Conservation (phyloP, 768 basidiomycete species). For the Mycena rebaudengoi region DNA sequence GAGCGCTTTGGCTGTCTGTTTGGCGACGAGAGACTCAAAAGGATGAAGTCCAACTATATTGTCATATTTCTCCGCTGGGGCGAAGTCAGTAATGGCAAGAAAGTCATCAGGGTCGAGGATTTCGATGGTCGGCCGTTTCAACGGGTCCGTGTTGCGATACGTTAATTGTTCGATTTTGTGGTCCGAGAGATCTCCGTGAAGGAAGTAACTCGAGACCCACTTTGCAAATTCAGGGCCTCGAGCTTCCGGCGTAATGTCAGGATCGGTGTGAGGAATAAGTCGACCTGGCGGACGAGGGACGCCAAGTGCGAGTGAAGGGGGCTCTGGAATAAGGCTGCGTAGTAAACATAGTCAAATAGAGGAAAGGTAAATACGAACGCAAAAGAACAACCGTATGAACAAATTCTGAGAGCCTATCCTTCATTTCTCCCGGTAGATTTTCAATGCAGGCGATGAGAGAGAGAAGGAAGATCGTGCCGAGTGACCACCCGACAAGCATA, state of each 20-base stretch:
- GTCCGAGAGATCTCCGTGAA: slow-evolving; percentile 25
- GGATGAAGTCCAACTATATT: slow-evolving; percentile 6
- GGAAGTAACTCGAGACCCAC: slow-evolving; percentile 32
- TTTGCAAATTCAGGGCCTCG: slow-evolving; percentile 27
- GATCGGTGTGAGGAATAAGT: slow-evolving; percentile 35
- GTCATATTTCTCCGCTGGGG: slow-evolving; percentile 26
- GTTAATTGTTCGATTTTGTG: slow-evolving; percentile 16
- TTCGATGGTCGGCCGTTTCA: slow-evolving; percentile 13
- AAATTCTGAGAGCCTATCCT: slow-evolving; percentile 26
- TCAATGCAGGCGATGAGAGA: slow-evolving; percentile 31
- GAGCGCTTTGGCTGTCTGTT: slow-evolving; percentile 17
- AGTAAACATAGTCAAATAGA: background rate
- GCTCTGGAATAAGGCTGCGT: slow-evolving; percentile 21
- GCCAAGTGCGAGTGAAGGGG: slow-evolving; percentile 31
- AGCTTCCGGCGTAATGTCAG: slow-evolving; percentile 25
- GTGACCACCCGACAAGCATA: slow-evolving; percentile 39
- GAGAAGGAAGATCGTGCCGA: slow-evolving; percentile 36
- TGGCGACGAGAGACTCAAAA: background rate
- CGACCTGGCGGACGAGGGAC: slow-evolving; percentile 20
- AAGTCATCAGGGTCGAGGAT: slow-evolving; percentile 13
- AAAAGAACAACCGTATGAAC: slow-evolving; percentile 32
- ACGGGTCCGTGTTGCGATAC: slow-evolving; percentile 3
- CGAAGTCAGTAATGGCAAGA: slow-evolving; percentile 11
- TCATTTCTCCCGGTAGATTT: slow-evolving; percentile 21
- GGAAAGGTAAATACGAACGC: slow-evolving; percentile 19